A percentile compares a stretch with the other conserved stretches of the same genome.
These are phyloP conservation scores for Aspergillus saccharolyticus DNA, from an alignment of 495 filamentous ascomycete genomes.

Conservation along the genomic window DNA sequence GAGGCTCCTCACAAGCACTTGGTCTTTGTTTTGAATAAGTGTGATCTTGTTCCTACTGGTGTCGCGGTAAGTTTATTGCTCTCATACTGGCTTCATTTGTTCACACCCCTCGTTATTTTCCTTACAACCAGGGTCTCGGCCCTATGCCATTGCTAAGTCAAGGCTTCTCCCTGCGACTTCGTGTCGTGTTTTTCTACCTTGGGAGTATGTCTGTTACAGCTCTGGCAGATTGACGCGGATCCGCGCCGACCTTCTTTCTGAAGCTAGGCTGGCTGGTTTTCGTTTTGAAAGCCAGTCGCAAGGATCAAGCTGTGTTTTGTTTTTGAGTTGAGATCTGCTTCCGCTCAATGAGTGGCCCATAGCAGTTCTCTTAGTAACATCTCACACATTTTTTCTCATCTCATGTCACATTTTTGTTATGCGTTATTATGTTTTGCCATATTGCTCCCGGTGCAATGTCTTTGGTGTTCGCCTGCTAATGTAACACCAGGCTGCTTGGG, in stretches of 20 bases:
- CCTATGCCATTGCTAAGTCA: slow-evolving; percentile 85
- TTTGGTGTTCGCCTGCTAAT: slow-evolving; percentile 37
- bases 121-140: slow-evolving; percentile 14
- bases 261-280: slow-evolving; percentile 62
- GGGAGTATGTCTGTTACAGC: slow-evolving; percentile 93
- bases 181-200: slow-evolving; percentile 47
- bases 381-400: slow-evolving; percentile 68
- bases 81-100: slow-evolving; percentile 14
- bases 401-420: slow-evolving; percentile 9
- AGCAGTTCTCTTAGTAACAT: slow-evolving; percentile 96
- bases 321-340: slow-evolving; percentile 81
- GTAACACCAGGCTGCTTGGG: slow-evolving; percentile 71
- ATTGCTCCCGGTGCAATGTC: slow-evolving; percentile 8
- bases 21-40: slow-evolving; percentile 91
- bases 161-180: slow-evolving; percentile 65
- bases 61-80: slow-evolving; percentile 74
- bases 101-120: slow-evolving; percentile 11
- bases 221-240: slow-evolving; percentile 85
- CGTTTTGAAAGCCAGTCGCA: slow-evolving; percentile 72
- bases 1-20: slow-evolving; percentile 95
- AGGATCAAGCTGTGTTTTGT: slow-evolving; percentile 62
- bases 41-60: slow-evolving; percentile 86
- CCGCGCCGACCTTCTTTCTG: slow-evolving; percentile 60
- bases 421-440: slow-evolving; percentile 8
- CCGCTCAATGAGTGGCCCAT: slow-evolving; percentile 45